Base-by-base conservation (phyloP, 176 grass and related monocot genomes). In the Rhynchospora tenuis region DNA sequence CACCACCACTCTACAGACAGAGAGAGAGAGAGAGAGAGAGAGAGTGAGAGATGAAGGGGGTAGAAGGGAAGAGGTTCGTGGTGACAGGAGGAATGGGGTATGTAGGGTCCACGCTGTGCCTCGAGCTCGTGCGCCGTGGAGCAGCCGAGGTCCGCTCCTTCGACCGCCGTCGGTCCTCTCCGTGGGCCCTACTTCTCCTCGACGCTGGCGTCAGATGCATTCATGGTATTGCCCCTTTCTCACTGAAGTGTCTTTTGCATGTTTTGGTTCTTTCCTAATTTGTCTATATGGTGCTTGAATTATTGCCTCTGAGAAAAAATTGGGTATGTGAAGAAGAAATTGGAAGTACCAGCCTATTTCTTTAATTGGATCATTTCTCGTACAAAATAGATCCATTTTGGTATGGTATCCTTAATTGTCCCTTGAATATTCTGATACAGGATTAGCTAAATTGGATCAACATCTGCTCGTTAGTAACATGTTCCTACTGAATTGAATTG, bases 61-160 rank as follows among this genome's bases (percentile, higher is more conserved):
- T 95, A 81, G 90, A 91, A 84, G 92, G 90, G 62, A 42, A 73
- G 50, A 87, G 85, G 87, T 98, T 87, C 85, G 90, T 80, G 48
- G 95, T 98, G 81, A 98, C 89, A 9, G 95, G 92, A 65, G 92
- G 95, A 19, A 82, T 84, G 85, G 92, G 95, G 19, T 95, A 94
- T 84, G 87, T 97, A 6, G 94, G 92, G 24, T 79, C 90, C 14
- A 86, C 92, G 0, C 92, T 97, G 52, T 94, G 90, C 94, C 83
- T 86, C 10, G 92, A 97, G 85, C 90, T 94, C 31, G 81, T 88
- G 61, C 90, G 84, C 85, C 92, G 90, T 50, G 92, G 94, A 27
- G 92, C 94, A 68, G 55, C 72, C 20, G 94, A 94, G 87, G 94
- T 97, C 15, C 88, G 91, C 1, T 94, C 89, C 73, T 66, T 97